A percentile compares a stretch with the other conserved stretches of the same genome.
phyloP scores from a whole-genome alignment of 768 basidiomycete species.

The Paxillus ammoniavirescens region DNA sequence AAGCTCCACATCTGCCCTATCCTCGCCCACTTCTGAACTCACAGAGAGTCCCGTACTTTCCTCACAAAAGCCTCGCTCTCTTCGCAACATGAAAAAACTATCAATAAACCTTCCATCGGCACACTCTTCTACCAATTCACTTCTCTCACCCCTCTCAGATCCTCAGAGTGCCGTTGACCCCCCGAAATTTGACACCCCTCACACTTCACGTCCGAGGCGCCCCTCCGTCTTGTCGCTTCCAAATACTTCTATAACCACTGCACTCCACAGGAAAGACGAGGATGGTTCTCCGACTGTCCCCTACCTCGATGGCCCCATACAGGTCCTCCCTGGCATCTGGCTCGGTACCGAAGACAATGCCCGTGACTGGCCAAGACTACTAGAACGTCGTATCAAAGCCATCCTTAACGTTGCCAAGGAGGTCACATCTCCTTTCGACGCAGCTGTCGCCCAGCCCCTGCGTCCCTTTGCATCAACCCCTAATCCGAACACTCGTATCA shows the following conservation, averaged over 20 bases:
- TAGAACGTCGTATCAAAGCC: conserved; percentile 70
- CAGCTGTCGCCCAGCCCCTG: conserved; percentile 42
- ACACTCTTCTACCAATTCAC: conserved; percentile 55
- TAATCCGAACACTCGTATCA: conserved; percentile 45
- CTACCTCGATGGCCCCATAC: conserved; percentile 78
- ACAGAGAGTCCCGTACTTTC: conserved; percentile 44
- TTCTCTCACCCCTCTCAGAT: conserved; percentile 34
- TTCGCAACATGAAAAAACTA: conserved; percentile 74
- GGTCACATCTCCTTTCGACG: conserved; percentile 70
- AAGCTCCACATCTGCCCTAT: conserved; percentile 46
- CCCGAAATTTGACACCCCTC: conserved; percentile 29
- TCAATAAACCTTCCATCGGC: conserved; percentile 67
- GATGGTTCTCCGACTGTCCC: conserved; percentile 60
- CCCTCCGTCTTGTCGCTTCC: conserved; percentile 74
- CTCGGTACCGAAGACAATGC: conserved; percentile 93
- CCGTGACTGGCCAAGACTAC: conserved; percentile 70
- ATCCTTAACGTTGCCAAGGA: conserved; percentile 95
- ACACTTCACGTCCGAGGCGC: conserved; percentile 49
- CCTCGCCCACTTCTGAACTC: conserved; percentile 52
- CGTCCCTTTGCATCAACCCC: conserved; percentile 70
- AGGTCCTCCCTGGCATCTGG: conserved; percentile 85
- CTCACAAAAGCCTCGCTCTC: conserved; percentile 41
- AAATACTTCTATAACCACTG: conserved; percentile 44
- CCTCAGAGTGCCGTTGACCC: conserved; percentile 33
- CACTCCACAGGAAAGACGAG: conserved; percentile 64